Evolutionary conservation across 352 stramenopile species (phyloP), one percentile per base, ranked within the genome.

Genomic region (Phytophthora citrophthora): DNA sequence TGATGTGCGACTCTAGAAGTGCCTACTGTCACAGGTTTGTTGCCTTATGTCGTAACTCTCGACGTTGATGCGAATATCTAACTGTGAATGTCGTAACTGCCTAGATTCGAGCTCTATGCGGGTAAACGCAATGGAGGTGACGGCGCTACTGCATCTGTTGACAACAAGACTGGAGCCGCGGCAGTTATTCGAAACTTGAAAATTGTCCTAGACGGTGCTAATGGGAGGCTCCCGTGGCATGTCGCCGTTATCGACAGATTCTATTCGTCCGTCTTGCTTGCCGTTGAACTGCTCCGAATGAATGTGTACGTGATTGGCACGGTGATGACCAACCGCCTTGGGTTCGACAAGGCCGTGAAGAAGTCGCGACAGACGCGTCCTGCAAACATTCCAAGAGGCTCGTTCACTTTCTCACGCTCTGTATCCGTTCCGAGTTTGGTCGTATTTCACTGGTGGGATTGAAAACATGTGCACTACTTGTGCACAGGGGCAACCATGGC

Each of bases 1-100:
- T 66, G 58, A 31, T 13, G 15, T 54, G 58, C n/a, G 58, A 60
- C 32, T 54, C 58, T 0, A 12, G 6, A 8, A 39, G 39, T 15
- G 49, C 32, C 1, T 61, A 61, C 18, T 53, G 46, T 16, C 56
- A 64, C 24, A 15, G 41, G 41, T 47, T 29, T 20, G 18, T 20
- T 20, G 18, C 1, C 4, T 5, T 45, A 47, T 27, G 40, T 29
- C 40, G 40, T 47, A 47, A 18, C 20, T 29, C 5, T n/a, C 18
- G 29, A 27, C 34, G 2, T 41, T 16, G 5, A 18, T 5, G 0
- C 3, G n/a, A 20, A 20, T 20, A 20, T 20, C 7, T 47, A 5
- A 6, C n/a, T 47, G 3, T 15, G 4, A 15, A 29, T 47, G 40
- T 5, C 40, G 10, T 29, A n/a, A n/a, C 40, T 47, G 1, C 15